phyloP scores from a whole-genome alignment of 169 alveolate species.

The Theileria orientalis region DNA sequence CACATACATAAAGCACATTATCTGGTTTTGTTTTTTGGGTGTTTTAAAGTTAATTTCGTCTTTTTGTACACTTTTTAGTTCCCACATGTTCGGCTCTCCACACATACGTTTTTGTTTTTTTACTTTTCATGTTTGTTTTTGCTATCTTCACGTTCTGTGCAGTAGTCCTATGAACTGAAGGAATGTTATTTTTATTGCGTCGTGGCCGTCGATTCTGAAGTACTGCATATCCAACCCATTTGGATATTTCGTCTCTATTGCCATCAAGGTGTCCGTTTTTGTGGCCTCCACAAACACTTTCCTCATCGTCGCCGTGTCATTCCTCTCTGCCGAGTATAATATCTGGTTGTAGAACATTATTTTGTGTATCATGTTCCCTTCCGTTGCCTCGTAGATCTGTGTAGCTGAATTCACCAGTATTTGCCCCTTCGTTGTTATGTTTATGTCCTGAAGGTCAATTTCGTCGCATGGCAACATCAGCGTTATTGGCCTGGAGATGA shows the following conservation, averaged over 20 bases:
- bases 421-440: neutral
- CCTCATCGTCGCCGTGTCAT: neutral
- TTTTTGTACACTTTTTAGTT: neutral
- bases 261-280: neutral
- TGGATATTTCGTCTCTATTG: neutral
- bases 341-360: neutral
- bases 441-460: neutral
- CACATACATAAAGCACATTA: neutral
- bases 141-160: neutral
- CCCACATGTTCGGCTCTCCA: neutral
- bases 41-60: neutral
- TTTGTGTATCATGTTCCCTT: neutral
- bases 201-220: neutral
- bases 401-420: neutral
- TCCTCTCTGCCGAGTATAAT: neutral
- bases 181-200: neutral
- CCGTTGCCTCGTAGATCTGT: neutral
- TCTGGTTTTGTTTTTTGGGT: neutral
- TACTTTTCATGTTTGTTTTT: no score
- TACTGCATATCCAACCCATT: neutral
- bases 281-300: neutral
- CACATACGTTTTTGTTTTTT: neutral
- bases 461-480: neutral
- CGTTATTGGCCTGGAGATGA: neutral
- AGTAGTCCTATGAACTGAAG: no score